phyloP scores from a whole-genome alignment of 2,329 filamentous ascomycete species.

The Zasmidium citrigriseum region DNA sequence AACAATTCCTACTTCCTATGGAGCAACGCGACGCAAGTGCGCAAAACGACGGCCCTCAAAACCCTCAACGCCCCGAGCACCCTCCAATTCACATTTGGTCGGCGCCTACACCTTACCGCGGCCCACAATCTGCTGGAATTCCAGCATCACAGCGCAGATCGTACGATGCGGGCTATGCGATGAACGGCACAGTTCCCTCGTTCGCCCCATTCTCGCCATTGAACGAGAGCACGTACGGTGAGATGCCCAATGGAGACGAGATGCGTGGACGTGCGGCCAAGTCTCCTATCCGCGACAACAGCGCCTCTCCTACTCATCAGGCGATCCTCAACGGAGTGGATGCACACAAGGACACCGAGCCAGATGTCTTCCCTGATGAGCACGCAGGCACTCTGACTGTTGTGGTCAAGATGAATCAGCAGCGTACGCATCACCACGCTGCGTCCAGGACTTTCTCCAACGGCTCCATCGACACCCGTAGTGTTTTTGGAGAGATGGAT shows the following conservation, averaged over 20 bases:
- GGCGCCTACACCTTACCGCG: slow-evolving; percentile 30
- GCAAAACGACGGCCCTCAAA: slow-evolving; percentile 69
- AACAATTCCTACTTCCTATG: slow-evolving; percentile 73
- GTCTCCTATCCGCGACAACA: slow-evolving; percentile 33
- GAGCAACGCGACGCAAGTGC: slow-evolving; percentile 72
- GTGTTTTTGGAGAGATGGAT: slow-evolving; percentile 50
- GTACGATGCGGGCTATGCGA: slow-evolving; percentile 26
- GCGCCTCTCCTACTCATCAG: slow-evolving; percentile 19
- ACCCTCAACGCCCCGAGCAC: slow-evolving; percentile 42
- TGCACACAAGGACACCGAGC: slow-evolving; percentile 28
- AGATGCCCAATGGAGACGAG: slow-evolving; percentile 29
- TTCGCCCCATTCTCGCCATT: slow-evolving; percentile 24
- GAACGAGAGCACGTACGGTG: slow-evolving; percentile 19
- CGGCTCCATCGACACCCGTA: slow-evolving; percentile 56
- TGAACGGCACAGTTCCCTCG: slow-evolving; percentile 28
- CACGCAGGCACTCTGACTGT: slow-evolving; percentile 56
- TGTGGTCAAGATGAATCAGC: slow-evolving; percentile 45
- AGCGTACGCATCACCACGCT: slow-evolving; percentile 40
- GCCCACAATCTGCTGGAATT: slow-evolving; percentile 22
- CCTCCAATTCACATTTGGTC: slow-evolving; percentile 40
- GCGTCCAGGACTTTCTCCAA: slow-evolving; percentile 56
- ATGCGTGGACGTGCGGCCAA: slow-evolving; percentile 31
- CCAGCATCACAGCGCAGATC: slow-evolving; percentile 26
- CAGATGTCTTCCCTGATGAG: slow-evolving; percentile 54
- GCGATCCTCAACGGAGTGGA: slow-evolving; percentile 17